Evolutionary conservation across 2,329 filamentous ascomycete species (phyloP), one percentile per base, ranked within the genome.

Genomic region (Botryotinia narcissicola): DNA sequence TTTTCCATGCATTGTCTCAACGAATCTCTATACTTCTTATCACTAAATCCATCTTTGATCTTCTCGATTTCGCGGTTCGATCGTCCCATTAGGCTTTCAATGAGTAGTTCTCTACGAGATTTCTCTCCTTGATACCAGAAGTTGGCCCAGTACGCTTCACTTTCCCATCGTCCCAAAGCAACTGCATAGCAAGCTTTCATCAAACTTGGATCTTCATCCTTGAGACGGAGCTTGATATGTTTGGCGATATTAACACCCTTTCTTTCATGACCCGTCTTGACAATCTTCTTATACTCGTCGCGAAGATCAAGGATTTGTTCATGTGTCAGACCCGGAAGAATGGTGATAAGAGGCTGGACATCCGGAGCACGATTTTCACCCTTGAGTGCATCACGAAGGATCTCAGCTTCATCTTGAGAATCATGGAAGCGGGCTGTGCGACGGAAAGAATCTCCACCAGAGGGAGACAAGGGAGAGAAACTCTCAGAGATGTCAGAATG

Each of bases 121-220:
- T 91, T 93, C 82, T 95, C 92, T 54, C 91, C 91, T 81, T 98
- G 95, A 83, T 98, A 98, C 91, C 94, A 98, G 83, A 94, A 97
- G 82, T 98, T 98, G 74, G 95, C 94, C 95, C 96, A 99, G 86
- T 97, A 97, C 0, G 94, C 93, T 82, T 99, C 96, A 78, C 91
- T 92, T 84, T 98, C 96, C 91, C 94, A 98, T 70, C 88, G 88
- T 16, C 96, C 96, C 0, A 98, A 88, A 0, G 95, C 94, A 3
- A 93, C 95, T 5, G 95, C 90, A 82, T 98, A 98, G 80, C 92
- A 94, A 10, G 93, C 92, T 83, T 98, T 98, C 83, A 95, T 95
- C 77, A 98, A 91, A 78, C 89, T 91, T 7, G 90, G 86, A 71
- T 92, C 87, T 78, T 90, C 88, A 61, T 93, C 90, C 83, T 95